Conservation (phyloP, 257 asterid genomes). For the Osmanthus fragrans region DNA sequence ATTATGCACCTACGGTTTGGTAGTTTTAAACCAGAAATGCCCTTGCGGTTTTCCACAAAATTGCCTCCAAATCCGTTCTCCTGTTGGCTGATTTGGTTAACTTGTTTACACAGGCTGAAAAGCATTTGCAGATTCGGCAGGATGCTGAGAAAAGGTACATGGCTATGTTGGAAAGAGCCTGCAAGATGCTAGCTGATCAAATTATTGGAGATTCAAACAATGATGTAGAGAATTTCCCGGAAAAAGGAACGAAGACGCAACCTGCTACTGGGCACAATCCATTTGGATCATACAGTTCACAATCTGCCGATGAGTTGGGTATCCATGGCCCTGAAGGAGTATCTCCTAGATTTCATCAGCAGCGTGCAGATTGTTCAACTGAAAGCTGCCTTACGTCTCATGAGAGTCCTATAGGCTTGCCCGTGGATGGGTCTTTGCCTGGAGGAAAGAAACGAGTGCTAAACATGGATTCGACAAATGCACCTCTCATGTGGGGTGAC, state of each 20-base stretch:
- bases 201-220: slow-evolving; percentile 54
- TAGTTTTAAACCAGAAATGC: neutral
- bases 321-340: slow-evolving; percentile 36
- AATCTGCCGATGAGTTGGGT: slow-evolving; percentile 36
- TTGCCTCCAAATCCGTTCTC: neutral
- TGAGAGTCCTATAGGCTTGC: slow-evolving; percentile 60
- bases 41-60: neutral
- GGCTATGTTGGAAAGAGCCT: slow-evolving; percentile 55
- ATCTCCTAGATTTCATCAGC: slow-evolving; percentile 27
- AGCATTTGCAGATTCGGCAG: slow-evolving; percentile 79
- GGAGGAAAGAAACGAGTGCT: slow-evolving; percentile 49
- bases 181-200: slow-evolving; percentile 72
- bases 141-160: slow-evolving; percentile 73
- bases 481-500: slow-evolving; percentile 56
- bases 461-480: slow-evolving; percentile 46
- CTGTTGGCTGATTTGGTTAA: slow-evolving; percentile 2
- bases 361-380: neutral
- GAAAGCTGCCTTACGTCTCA: slow-evolving; percentile 26
- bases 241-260: slow-evolving; percentile 32
- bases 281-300: slow-evolving; percentile 38
- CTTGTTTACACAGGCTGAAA: slow-evolving; percentile 63
- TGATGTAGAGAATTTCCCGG: slow-evolving; percentile 42
- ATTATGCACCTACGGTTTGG: neutral
- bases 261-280: slow-evolving; percentile 28
- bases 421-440: slow-evolving; percentile 53